Base-by-base conservation (phyloP, 2,329 filamentous ascomycete genomes). In the Periconia macrospinosa region DNA sequence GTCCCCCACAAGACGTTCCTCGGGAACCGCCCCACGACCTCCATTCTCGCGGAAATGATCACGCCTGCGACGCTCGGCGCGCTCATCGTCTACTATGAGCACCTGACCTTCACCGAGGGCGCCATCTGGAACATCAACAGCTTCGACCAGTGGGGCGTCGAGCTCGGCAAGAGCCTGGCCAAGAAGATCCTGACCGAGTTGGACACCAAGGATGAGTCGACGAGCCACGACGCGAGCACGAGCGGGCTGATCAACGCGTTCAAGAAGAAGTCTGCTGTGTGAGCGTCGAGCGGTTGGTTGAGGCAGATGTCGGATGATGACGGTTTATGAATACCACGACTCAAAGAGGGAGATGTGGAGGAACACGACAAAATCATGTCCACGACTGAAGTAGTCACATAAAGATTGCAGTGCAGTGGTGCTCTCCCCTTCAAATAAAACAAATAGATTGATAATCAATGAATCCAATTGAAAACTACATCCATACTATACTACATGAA, bases 71-170 rank as follows among this genome's bases (percentile, higher is more conserved):
- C 96, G 68, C 85, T 99, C 45, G 94, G 94, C 71, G 93, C 94
- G 3, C 79, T 99, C 67, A 99, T 99, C 67, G 93, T 92, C 62
- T 99, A 97, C 84, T 99, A 99, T 78, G 94, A 99, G 83, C 94
- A 99, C 79, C 80, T 97, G 57, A 97, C 94, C 52, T 99, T 99
- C 77, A 95, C 91, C 37, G 94, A 99, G 80, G 94, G 94, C 68
- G 93, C 92, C 49, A 83, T 99, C 74, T 99, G 94, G 94, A 96
- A 97, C 80, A 96, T 99, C 83, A 99, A 99, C 86, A 92, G 88
- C 71, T 99, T 97, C 73, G 94, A 99, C 80, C 94, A 99, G 83
- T 99, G 94, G 94, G 94, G 94, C 79, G 94, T 99, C 43, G 94
- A 99, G 83, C 82, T 99, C 58, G 94, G 94, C 76, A 99, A 99